Percentiles rank a stretch among this genome's conserved stretches.
These are phyloP conservation scores for Talaromyces atroroseus DNA, from an alignment of 2,329 filamentous ascomycete genomes.

Conservation along the genomic window DNA sequence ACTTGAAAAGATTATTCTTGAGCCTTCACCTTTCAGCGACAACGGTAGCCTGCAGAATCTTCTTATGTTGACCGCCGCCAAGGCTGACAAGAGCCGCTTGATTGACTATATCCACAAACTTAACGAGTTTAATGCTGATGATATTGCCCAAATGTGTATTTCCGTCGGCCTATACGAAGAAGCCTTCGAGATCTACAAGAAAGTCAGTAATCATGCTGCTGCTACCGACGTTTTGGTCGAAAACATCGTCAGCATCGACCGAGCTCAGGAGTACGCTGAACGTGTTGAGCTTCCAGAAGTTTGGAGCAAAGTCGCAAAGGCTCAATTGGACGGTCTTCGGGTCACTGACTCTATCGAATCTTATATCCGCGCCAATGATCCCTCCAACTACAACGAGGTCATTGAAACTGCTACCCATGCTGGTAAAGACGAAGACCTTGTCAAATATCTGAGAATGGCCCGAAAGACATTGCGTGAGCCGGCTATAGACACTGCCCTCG, in stretches of 20 bases:
- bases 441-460: slow-evolving; percentile 95
- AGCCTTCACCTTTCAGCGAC: slow-evolving; percentile 97
- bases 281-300: slow-evolving; percentile 90
- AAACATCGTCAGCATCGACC: slow-evolving; percentile 95
- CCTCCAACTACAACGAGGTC: slow-evolving; percentile 89
- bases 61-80: slow-evolving; percentile 91
- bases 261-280: slow-evolving; percentile 91
- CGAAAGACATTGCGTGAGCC: slow-evolving; percentile 94
- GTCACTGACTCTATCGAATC: slow-evolving; percentile 91
- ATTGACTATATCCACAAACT: slow-evolving; percentile 96
- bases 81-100: slow-evolving; percentile 89
- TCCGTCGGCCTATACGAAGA: slow-evolving; percentile 94
- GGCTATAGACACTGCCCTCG: slow-evolving; percentile 85
- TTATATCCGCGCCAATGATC: slow-evolving; percentile 91
- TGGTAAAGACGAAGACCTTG: slow-evolving; percentile 94
- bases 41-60: slow-evolving; percentile 95
- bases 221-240: slow-evolving; percentile 92
- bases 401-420: slow-evolving; percentile 94
- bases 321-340: slow-evolving; percentile 90
- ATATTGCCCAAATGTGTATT: slow-evolving; percentile 89
- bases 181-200: slow-evolving; percentile 98
- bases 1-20: slow-evolving; percentile 98
- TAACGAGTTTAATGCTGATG: slow-evolving; percentile 81
- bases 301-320: slow-evolving; percentile 98
- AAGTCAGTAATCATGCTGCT: slow-evolving; percentile 80